Evolutionary conservation across 495 filamentous ascomycete genomes (phyloP), one percentile per base, ranked within the genome.

Genomic region (Clohesyomyces aquaticus): DNA sequence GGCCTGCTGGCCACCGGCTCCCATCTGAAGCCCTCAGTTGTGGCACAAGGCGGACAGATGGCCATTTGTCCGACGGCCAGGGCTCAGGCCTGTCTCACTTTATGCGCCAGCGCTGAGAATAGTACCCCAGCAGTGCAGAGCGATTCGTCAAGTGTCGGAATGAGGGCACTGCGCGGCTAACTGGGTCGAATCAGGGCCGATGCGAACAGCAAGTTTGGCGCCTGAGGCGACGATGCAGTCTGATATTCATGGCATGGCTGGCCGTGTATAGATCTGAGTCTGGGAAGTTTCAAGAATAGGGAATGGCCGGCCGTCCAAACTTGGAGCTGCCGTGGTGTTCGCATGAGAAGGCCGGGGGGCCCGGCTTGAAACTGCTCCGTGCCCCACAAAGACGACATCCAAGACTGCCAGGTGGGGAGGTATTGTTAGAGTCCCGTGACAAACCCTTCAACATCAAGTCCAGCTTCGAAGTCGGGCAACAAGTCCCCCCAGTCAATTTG

Each of bases 201-300:
- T 64, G 60, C 66, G 59, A 68, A 64, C 66, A 47, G 47, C 22
- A 11, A 25, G 61, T 65, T 65, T 65, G 66, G 66, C 62, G 66
- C 57, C 61, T 61, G 61, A 65, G 61, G 55, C 60, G 60, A 55
- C 38, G 35, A 61, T 18, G 19, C n/a, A 26, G 25, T 32, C 28
- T 29, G 28, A n/a, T n/a, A n/a, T n/a, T 27, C 53, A 59, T 6
- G 29, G 48, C 35, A 35, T 60, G 56, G 57, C 54, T 57, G 51
- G 60, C 38, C 25, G 32, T 3, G 27, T 38, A n/a, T n/a, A n/a
- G n/a, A n/a, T n/a, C n/a, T n/a, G n/a, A n/a, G n/a, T n/a, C n/a
- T n/a, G n/a, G n/a, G n/a, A n/a, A n/a, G n/a, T n/a, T n/a, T n/a
- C n/a, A n/a, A n/a, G n/a, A n/a, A n/a, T n/a, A n/a, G n/a, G n/a